Percentiles rank a stretch among this genome's conserved stretches.
These are phyloP conservation scores for Blastobotrys attinorum DNA, from an alignment of 805 yeast species.

Conservation along the genomic window DNA sequence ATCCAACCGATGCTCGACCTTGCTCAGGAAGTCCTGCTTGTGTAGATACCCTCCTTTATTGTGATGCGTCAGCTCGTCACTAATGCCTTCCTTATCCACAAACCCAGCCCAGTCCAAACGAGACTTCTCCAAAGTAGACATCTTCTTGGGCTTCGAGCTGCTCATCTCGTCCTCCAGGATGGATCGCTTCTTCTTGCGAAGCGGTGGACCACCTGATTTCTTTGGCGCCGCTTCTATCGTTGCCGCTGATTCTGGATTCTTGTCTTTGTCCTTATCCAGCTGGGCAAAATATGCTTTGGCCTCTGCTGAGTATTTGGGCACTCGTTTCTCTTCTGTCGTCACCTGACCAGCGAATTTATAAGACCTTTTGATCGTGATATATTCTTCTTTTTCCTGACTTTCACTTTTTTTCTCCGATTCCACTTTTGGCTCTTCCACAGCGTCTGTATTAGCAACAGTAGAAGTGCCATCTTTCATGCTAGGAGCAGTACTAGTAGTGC, in stretches of 20 bases:
- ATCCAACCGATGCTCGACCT: constrained; percentile 60
- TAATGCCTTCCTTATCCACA: constrained; percentile 78
- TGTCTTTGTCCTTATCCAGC: background rate
- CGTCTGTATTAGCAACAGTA: too few relatives aligned
- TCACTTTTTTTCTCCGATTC: background rate
- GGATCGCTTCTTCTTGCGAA: constrained; percentile 57
- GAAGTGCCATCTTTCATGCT: background rate
- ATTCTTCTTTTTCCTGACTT: constrained; percentile 33
- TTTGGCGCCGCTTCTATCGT: constrained; percentile 1
- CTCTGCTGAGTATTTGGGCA: constrained; percentile 71
- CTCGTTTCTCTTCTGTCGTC: constrained; percentile 69
- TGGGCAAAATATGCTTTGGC: constrained; percentile 72
- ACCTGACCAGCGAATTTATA: constrained; percentile 88
- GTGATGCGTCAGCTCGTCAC: constrained; percentile 70
- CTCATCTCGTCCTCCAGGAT: constrained; percentile 68
- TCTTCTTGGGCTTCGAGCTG: constrained; percentile 62
- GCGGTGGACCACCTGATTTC: constrained; percentile 17
- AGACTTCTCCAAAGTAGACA: constrained; percentile 88
- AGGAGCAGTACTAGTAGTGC: constrained; percentile 1
- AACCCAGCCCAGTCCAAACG: constrained; percentile 91
- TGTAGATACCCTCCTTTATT: constrained; percentile 89
- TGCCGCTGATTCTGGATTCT: background rate
- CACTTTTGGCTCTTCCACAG: too few relatives aligned
- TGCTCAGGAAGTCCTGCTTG: constrained; percentile 77
- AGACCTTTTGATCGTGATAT: constrained; percentile 63